Evolutionary conservation across 2,329 filamentous ascomycete species (phyloP), one percentile per base, ranked within the genome.

Genomic region (Lasiodiplodia hormozganensis): DNA sequence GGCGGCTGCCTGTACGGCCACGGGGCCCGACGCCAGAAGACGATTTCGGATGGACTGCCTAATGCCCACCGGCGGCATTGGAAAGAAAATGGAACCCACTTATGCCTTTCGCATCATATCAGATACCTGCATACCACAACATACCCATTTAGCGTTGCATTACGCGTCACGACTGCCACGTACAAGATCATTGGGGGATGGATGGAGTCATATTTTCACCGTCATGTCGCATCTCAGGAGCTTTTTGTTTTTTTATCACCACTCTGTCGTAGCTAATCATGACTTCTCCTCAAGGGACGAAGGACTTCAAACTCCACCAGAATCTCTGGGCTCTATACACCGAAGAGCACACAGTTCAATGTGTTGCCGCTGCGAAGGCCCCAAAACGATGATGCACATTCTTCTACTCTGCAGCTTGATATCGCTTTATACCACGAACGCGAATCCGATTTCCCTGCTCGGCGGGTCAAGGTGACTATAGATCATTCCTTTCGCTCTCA

Each of bases 311-410:
- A 7, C 60, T 49, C 31, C 60, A 64, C 31, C n/a, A 64, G 18
- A 64, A 64, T 6, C 47, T 64, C 11, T 64, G 60, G 60, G 60
- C 60, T 10, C 47, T 64, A 4, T 64, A 64, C 21, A 64, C 60
- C 60, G 60, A 64, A 52, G 3, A 16, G n/a, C 60, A 64, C 12
- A 64, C 60, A 2, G 60, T 52, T 47, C 28, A 38, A 38, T 64
- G 60, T 12, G 47, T 64, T 52, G 60, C 60, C 18, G 28, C 43
- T 21, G 28, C 60, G 10, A 64, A 64, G 31, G 43, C 16, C 23
- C 60, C 60, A 31, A 64, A 52, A 28, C 4, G 28, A 23, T 64
- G 47, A 64, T 52, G 25, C 31, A 16, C 1, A 38, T n/a, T 34
- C n/a, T n/a, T 36, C 16, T 16, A n/a, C 28, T 8, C 28, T 31